phyloP scores from a whole-genome alignment of 495 filamentous ascomycete species.

The Tuber magnatum region DNA sequence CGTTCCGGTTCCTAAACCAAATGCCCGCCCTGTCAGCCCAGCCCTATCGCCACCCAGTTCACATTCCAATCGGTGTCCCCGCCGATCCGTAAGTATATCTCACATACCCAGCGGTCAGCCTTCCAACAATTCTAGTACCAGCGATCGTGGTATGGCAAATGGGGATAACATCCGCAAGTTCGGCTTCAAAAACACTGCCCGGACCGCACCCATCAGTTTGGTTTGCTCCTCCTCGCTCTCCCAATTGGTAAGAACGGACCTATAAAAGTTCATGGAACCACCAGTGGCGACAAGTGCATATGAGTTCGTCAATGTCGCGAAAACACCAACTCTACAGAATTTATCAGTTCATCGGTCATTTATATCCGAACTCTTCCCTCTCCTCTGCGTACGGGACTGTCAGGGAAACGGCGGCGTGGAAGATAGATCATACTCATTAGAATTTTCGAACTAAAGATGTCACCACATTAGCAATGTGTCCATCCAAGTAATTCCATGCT shows the following conservation, averaged over 20 bases:
- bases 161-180: conserved; percentile 93
- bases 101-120: conserved; percentile 84
- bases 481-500: not conserved
- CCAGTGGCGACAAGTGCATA: conserved; percentile 89
- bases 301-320: conserved; percentile 89
- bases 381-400: not conserved
- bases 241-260: conserved; percentile 43
- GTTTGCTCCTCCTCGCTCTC: not conserved
- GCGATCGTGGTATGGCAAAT: conserved; percentile 97
- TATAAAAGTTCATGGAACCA: conserved; percentile 97
- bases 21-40: conserved; percentile 2
- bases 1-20: conserved; percentile 75
- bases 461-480: conserved; percentile 9
- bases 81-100: not conserved
- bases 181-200: conserved; percentile 75
- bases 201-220: conserved; percentile 5
- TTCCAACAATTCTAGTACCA: conserved; percentile 88
- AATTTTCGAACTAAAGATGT: conserved; percentile 75
- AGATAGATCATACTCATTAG: conserved; percentile 73
- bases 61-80: not conserved
- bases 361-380: not conserved
- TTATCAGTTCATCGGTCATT: conserved; percentile 22
- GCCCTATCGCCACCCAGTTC: not conserved
- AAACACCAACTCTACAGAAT: conserved; percentile 77
- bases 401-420: conserved; percentile 26